Percentiles rank a stretch among this genome's conserved stretches.
phyloP scores from a whole-genome alignment of 495 filamentous ascomycete species.

The Pseudevernia furfuracea region DNA sequence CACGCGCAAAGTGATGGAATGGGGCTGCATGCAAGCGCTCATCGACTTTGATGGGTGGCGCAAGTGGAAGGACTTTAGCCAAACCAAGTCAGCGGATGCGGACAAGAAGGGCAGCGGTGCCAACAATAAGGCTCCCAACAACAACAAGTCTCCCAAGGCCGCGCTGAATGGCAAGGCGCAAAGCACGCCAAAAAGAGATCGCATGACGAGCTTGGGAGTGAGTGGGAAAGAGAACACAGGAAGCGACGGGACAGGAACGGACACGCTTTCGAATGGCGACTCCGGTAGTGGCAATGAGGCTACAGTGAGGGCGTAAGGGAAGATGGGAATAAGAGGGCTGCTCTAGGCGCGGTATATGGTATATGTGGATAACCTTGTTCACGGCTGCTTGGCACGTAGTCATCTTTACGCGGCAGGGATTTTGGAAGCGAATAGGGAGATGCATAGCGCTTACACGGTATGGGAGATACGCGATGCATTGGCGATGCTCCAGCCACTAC shows the following conservation, averaged over 20 bases:
- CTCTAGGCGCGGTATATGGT: neutral
- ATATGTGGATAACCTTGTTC: neutral
- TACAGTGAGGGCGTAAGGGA: neutral
- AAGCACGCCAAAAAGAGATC: slow-evolving; percentile 1
- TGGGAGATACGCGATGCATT: neutral
- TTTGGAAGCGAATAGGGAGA: neutral
- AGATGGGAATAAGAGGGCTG: neutral
- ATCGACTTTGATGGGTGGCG: slow-evolving; percentile 99
- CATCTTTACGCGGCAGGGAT: neutral
- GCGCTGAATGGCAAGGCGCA: slow-evolving; percentile 10
- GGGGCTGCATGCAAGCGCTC: slow-evolving; percentile 95
- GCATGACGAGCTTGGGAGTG: neutral
- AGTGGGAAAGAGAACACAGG: neutral
- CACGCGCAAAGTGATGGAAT: slow-evolving; percentile 94
- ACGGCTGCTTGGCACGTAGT: neutral
- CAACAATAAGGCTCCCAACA: slow-evolving; percentile 5
- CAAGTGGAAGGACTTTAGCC: slow-evolving; percentile 81
- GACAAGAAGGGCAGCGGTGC: slow-evolving; percentile 12
- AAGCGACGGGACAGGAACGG: slow-evolving; percentile 1
- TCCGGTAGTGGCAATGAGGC: slow-evolving; percentile 3
- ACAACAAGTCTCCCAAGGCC: slow-evolving; percentile 6
- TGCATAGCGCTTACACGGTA: neutral
- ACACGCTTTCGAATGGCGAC: slow-evolving; percentile 7
- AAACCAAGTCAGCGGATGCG: slow-evolving; percentile 4
- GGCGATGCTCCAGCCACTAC: neutral